Base-by-base conservation (phyloP, 495 filamentous ascomycete species). In the Penicillium cinerascens region DNA sequence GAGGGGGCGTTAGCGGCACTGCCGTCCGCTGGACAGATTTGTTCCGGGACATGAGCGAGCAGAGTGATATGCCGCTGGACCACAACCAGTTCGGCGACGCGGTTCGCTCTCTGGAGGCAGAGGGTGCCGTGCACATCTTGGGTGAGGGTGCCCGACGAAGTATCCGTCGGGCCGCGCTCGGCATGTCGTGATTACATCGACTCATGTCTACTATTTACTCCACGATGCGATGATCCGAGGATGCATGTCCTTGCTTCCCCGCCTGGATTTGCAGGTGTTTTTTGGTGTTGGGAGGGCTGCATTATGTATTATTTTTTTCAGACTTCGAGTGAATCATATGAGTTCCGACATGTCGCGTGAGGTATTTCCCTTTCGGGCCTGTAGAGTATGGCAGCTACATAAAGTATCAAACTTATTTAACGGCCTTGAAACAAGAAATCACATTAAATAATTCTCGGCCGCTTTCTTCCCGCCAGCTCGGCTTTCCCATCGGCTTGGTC, bases 101-200 rank as follows among this genome's bases (percentile, higher is more conserved):
- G 10, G 78, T 97, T 57, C 78, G 86, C 55, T 73, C 78, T 7
- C 68, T 97, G 53, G 92, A 97, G 76, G 81, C 86, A 54, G 93
- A 97, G 72, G 93, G 95, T 3, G 66, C 79, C 16, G 77, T 97
- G 47, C 86, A 86, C 74, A 79, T 97, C 36, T 78, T 77, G 40
- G 95, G 95, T 4, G 92, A 97, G 59, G 93, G 92, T 9, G 74
- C 86, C 18, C 83, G 92, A 59, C 89, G 82, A 74, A 87, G 70
- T 52, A 87, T 98, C 52, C 83, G 92, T 64, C 85, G 91, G 42
- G 57, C 59, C 25, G 60, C 63, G 11, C 27, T 54, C 22, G 59
- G 63, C 22, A 25, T 66, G 60, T 52, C 56, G 6, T 63, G 51
- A 47, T 17, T 1, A 6, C 15, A 20, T 20, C 20, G 15, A 20